Percentiles rank a stretch among this genome's conserved stretches.
phyloP scores from a whole-genome alignment of 2,329 filamentous ascomycete species.

The Fusarium pseudograminearum region DNA sequence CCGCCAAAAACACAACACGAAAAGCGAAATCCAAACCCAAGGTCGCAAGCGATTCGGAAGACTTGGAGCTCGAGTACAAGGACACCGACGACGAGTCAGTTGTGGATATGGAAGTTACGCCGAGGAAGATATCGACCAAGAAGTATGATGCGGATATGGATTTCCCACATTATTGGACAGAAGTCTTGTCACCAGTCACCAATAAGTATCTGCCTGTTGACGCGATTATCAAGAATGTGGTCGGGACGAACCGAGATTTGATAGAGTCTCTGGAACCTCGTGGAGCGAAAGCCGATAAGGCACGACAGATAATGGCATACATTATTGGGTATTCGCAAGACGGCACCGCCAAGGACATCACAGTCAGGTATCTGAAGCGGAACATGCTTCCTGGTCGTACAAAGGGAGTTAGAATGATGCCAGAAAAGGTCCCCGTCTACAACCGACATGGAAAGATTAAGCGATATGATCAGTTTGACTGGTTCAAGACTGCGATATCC shows the following conservation, averaged over 20 bases:
- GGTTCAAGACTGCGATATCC: conserved; percentile 85
- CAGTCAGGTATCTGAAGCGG: conserved; percentile 86
- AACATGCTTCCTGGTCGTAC: conserved; percentile 88
- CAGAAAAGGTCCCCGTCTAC: conserved; percentile 85
- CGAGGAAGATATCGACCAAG: conserved; percentile 56
- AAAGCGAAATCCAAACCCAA: conserved; percentile 22
- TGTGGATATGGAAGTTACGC: conserved; percentile 63
- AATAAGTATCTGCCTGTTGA: conserved; percentile 85
- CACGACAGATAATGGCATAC: conserved; percentile 91
- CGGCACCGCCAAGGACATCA: conserved; percentile 94
- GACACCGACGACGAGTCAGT: conserved; percentile 71
- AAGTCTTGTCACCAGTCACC: conserved; percentile 85
- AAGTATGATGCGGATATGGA: conserved; percentile 81
- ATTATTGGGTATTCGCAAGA: conserved; percentile 85
- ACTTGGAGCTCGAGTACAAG: conserved; percentile 54
- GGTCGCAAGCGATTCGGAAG: conserved; percentile 58
- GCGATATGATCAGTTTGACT: conserved; percentile 83
- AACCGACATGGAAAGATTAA: conserved; percentile 82
- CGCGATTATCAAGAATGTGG: conserved; percentile 73
- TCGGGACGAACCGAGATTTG: conserved; percentile 79
- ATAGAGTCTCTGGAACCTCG: conserved; percentile 83
- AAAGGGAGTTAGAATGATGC: conserved; percentile 82
- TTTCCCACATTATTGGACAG: conserved; percentile 93
- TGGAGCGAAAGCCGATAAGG: conserved; percentile 83
- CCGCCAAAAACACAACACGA: conserved; percentile 34